Percentiles rank a stretch among this genome's conserved stretches.
Evolutionary conservation across 768 basidiomycete genomes (phyloP).

Genomic region (Tulasnella sp.): DNA sequence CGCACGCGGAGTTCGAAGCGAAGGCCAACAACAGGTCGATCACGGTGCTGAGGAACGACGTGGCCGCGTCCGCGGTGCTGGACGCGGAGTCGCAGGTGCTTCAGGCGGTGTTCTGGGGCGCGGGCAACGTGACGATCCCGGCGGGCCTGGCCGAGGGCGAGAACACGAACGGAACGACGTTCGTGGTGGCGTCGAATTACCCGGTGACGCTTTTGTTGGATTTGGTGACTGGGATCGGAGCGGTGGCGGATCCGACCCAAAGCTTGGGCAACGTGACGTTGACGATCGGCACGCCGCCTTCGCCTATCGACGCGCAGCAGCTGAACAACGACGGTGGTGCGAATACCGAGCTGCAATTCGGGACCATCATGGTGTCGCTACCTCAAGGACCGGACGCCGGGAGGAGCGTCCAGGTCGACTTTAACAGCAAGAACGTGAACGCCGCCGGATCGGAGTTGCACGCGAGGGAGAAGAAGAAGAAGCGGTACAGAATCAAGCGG

Average conservation of each 20-base stretch:
- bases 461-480: background rate
- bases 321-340: background rate
- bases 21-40: conserved; percentile 37
- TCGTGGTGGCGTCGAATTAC: background rate
- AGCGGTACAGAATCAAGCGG: background rate
- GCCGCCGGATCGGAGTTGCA: background rate
- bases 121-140: conserved; percentile 44
- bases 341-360: background rate
- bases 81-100: conserved; percentile 45
- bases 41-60: conserved; percentile 48
- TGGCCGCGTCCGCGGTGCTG: conserved; percentile 50
- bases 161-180: background rate
- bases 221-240: background rate
- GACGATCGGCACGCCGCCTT: background rate
- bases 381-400: conserved; percentile 32
- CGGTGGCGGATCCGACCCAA: conserved; percentile 22
- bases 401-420: conserved; percentile 12
- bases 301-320: background rate
- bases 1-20: conserved; percentile 31
- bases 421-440: background rate
- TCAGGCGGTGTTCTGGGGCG: conserved; percentile 57
- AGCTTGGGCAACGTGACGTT: conserved; percentile 5
- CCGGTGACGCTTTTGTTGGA: conserved; percentile 3
- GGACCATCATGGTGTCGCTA: conserved; percentile 26
- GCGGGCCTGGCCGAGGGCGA: background rate